Evolutionary conservation across 2,329 filamentous ascomycete genomes (phyloP), one percentile per base, ranked within the genome.

Genomic region (Fusarium nematophilum): DNA sequence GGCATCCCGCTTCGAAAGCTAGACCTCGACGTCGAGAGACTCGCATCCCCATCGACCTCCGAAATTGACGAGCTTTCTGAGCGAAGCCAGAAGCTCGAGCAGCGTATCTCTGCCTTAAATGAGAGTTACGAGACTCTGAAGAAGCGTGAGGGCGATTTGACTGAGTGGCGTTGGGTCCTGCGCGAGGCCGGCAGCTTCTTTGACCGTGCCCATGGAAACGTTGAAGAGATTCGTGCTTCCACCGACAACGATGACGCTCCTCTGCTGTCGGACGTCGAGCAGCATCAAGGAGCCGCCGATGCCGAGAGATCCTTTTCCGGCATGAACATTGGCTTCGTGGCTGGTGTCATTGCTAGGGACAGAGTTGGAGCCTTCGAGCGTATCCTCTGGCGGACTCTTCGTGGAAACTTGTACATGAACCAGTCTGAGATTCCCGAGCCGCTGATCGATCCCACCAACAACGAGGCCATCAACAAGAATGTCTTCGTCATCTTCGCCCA

Each of bases 401-500:
- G 95, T 75, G 95, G 95, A 70, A 99, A 99, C 77, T 81, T 99
- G 62, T 99, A 98, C 84, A 99, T 99, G 95, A 99, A 99, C 79
- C 96, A 99, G 81, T 94, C 94, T 33, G 95, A 99, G 82, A 99
- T 99, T 60, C 89, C 93, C 7, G 94, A 99, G 75, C 88, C 92
- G 30, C 90, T 99, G 67, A 84, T 97, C 74, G 92, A 99, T 75
- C 94, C 95, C 13, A 85, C 90, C 73, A 97, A 87, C 79, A 97
- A 98, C 75, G 94, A 98, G 78, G 84, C 91, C 63, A 85, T 96
- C 68, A 88, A 90, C 81, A 99, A 99, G 87, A 99, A 97, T 69
- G 95, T 99, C 51, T 99, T 99, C 72, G 94, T 99, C 72, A 99
- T 99, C 76, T 99, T 99, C 70, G 95, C 95, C 10, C 95, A 99